These are phyloP conservation scores for Penicillium griseofulvum DNA, from an alignment of 2,329 filamentous ascomycete genomes.

Conservation along the genomic window DNA sequence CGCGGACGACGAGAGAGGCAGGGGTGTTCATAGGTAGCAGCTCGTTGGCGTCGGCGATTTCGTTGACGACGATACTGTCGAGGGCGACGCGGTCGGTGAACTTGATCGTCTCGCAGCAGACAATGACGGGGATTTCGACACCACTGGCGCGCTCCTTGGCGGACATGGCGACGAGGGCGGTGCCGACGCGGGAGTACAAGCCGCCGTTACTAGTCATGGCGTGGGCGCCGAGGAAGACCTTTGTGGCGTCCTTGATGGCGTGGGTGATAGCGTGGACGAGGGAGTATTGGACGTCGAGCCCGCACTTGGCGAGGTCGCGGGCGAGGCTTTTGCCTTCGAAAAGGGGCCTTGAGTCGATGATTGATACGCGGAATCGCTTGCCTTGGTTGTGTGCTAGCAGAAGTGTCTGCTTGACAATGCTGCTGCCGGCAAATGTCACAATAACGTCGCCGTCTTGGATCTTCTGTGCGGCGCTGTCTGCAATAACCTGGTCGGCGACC, in stretches of 20 bases:
- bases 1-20: conserved; percentile 32
- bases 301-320: conserved; percentile 64
- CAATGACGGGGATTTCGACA: conserved; percentile 74
- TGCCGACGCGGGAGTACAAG: conserved; percentile 83
- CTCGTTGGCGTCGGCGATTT: conserved; percentile 76
- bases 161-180: conserved; percentile 79
- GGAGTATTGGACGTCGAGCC: conserved; percentile 76
- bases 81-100: conserved; percentile 87
- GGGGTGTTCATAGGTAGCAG: conserved; percentile 40
- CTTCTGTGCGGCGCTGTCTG: conserved; percentile 69
- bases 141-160: conserved; percentile 60
- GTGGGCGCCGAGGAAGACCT: conserved; percentile 82
- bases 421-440: conserved; percentile 81
- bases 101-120: conserved; percentile 92
- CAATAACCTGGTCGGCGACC: conserved; percentile 82
- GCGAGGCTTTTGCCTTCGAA: conserved; percentile 72
- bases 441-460: conserved; percentile 79
- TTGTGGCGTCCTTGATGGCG: conserved; percentile 67
- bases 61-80: conserved; percentile 91
- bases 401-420: conserved; percentile 79
- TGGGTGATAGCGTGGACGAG: conserved; percentile 75
- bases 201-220: conserved; percentile 94
- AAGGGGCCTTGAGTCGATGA: conserved; percentile 73
- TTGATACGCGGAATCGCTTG: conserved; percentile 75
- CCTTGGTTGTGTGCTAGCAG: conserved; percentile 68